Base-by-base conservation (phyloP, 148 eudicot genomes). In the Vaccinium vitisidaea region DNA sequence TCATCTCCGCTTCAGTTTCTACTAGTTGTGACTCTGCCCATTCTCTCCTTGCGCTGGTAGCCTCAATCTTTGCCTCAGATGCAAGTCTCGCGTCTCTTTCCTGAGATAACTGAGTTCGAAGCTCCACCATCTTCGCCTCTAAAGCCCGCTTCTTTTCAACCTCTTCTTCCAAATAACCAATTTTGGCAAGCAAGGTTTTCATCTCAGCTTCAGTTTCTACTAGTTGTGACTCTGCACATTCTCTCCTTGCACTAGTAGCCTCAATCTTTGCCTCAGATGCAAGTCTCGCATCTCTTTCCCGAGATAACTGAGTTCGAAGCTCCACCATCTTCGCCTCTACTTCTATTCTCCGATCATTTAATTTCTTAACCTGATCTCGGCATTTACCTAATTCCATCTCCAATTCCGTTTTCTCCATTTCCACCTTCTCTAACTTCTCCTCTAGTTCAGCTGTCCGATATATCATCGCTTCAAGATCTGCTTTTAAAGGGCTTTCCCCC, bases 291-390 rank as follows among this genome's bases (percentile, higher is more conserved):
- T 90, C 93, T 77, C 85, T 92, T 56, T 87, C 91, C 27, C 39
- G 85, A 25, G 15, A 83, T 49, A 92, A 82, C 86, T 92, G 94
- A 86, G 84, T 88, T 65, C 91, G 89, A 71, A 93, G 82, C 77
- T 88, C 91, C 21, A 88, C 95, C 84, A 94, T 55, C 86, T 87
- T 90, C 81, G 27, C 61, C 71, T 88, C 90, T 54, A 87, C 85
- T 39, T 87, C 87, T 16, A 46, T 76, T 59, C 88, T 81, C 50
- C 84, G 89, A 83, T 75, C 82, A 61, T 87, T 85, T 25, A 88
- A 88, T 80, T 77, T 85, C 56, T 84, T 86, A n/a, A 88, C 59
- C 19, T 86, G 86, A 36, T 86, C 87, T 58, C 71, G 86, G 61
- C 88, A 87, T 53, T 83, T 84, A 53, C 39, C 56, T 70, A 92